Evolutionary conservation across 2,329 filamentous ascomycete species (phyloP).

Genomic region (Arthrobotrys sinensis): DNA sequence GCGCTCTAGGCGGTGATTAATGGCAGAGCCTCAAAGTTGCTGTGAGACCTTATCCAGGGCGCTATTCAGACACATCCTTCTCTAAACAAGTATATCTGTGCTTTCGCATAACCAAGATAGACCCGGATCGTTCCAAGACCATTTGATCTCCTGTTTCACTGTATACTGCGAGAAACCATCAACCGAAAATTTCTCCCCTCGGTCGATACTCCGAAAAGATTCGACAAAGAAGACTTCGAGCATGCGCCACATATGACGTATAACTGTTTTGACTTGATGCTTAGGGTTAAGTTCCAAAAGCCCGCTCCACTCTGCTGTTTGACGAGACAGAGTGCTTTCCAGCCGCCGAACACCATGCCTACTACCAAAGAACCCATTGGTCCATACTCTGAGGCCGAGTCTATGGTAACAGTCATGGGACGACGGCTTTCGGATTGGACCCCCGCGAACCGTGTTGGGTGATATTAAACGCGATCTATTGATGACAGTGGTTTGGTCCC

Average conservation of each 20-base stretch:
- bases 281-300: slow-evolving; percentile 61
- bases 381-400: slow-evolving; percentile 57
- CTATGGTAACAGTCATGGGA: slow-evolving; percentile 40
- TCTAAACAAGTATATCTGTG: slow-evolving; percentile 47
- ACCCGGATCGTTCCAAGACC: slow-evolving; percentile 49
- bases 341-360: slow-evolving; percentile 37
- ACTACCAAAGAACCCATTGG: slow-evolving; percentile 49
- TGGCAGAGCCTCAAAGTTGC: slow-evolving; percentile 48
- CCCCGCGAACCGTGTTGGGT: slow-evolving; percentile 58
- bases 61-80: slow-evolving; percentile 29
- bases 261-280: slow-evolving; percentile 46
- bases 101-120: slow-evolving; percentile 54
- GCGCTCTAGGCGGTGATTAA: slow-evolving; percentile 49
- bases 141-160: slow-evolving; percentile 22
- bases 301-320: slow-evolving; percentile 53
- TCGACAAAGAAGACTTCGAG: slow-evolving; percentile 49
- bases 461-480: slow-evolving; percentile 47
- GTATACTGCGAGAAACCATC: slow-evolving; percentile 36
- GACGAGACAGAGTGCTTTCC: slow-evolving; percentile 59
- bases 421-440: slow-evolving; percentile 49
- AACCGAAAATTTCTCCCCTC: slow-evolving; percentile 45
- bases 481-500: slow-evolving; percentile 32
- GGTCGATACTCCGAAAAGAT: slow-evolving; percentile 20
- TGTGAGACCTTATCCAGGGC: slow-evolving; percentile 35
- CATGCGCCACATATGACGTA: slow-evolving; percentile 45